Evolutionary conservation across 176 grass and related monocot species (phyloP), one percentile per base, ranked within the genome.

Genomic region (Puya raimondii): DNA sequence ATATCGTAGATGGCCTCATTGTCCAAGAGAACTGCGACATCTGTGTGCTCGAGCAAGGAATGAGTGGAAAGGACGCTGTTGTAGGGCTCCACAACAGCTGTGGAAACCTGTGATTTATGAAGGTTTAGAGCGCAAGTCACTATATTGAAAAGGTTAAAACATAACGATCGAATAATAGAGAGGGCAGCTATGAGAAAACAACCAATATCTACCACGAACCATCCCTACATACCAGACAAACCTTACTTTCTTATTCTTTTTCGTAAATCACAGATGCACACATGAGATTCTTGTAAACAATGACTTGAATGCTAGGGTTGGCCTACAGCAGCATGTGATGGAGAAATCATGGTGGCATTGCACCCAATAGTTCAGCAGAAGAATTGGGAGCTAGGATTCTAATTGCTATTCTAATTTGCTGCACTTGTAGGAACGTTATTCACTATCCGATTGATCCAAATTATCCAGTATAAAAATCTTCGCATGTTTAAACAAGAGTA

Each of bases 11-110:
- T 67, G 65, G 65, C 65, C 33, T 67, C 65, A 67, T 67, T 67
- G 65, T 67, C 65, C 65, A 67, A 67, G 48, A 67, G 65, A 67
- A 67, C 65, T 49, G 65, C 65, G 48, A 67, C 65, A 67, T 67
- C 65, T n/a, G 65, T 67, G 65, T 67, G 65, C 25, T 67, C 65
- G 2, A 67, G 65, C 65, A 67, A 67, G 29, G 65, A 67, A 67
- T 67, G 65, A 47, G 65, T 67, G 3, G 65, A 67, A 67, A 67
- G 65, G 16, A 67, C 65, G 21, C 65, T 67, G 65, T 67, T 67
- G n/a, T 67, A 67, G 15, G 65, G 65, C 26, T 67, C 65, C 3
- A 67, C 65, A 48, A 67, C 65, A 17, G 65, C 65, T 18, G 65
- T 67, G 18, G 65, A 67, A 49, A 67, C 65, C 65, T 67, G 65